These are phyloP conservation scores for Lagenaria siceraria DNA, from an alignment of 306 rosid species.

Conservation along the genomic window DNA sequence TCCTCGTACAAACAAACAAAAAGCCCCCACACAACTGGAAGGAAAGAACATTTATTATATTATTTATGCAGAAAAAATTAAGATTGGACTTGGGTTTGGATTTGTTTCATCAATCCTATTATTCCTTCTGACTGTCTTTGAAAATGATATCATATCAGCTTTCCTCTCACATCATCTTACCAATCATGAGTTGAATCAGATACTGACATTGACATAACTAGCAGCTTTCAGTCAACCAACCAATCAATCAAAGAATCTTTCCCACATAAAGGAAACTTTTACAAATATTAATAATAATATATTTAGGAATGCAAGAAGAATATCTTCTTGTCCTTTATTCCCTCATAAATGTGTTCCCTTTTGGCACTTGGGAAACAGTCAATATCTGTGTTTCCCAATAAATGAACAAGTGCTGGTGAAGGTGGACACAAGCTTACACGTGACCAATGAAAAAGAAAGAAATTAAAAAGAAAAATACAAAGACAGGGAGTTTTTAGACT, in stretches of 20 bases:
- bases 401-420: slow-evolving; percentile 7
- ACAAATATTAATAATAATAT: neutral
- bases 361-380: slow-evolving; percentile 13
- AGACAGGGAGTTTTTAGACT: neutral
- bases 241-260: neutral
- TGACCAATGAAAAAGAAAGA: slow-evolving; percentile 4
- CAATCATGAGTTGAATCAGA: slow-evolving; percentile 19
- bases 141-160: neutral
- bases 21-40: slow-evolving; percentile 6
- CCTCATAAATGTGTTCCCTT: neutral
- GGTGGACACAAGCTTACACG: slow-evolving; percentile 6
- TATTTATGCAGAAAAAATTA: neutral
- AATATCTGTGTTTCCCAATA: slow-evolving; percentile 14
- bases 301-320: slow-evolving; percentile 2
- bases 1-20: slow-evolving; percentile 7
- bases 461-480: slow-evolving; percentile 6
- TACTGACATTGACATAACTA: slow-evolving; percentile 11
- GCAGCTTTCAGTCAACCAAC: slow-evolving; percentile 5
- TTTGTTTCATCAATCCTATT: neutral
- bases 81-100: slow-evolving; percentile 2
- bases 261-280: neutral
- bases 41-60: neutral
- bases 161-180: slow-evolving; percentile 18
- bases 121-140: neutral
- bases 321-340: slow-evolving; percentile 24